phyloP scores from a whole-genome alignment of 2,329 filamentous ascomycete genomes.

The Fusarium guadeloupense region DNA sequence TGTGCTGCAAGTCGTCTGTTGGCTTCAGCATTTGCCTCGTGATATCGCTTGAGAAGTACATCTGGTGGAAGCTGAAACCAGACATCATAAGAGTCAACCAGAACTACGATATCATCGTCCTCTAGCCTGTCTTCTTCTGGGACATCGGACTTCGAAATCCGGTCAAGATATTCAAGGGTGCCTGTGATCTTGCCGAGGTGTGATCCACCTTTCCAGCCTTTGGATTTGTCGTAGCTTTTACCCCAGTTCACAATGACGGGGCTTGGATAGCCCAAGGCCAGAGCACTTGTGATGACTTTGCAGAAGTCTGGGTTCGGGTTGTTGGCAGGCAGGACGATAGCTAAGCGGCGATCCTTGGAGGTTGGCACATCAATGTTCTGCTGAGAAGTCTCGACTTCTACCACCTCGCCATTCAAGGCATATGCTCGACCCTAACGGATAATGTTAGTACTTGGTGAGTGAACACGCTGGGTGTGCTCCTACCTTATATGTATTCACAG shows the following conservation, averaged over 20 bases:
- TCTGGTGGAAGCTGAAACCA: conserved; percentile 46
- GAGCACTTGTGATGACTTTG: conserved; percentile 39
- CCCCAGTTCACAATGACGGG: conserved; percentile 45
- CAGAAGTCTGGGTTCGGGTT: conserved; percentile 39
- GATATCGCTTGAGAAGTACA: conserved; percentile 41
- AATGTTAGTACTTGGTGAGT: neutral
- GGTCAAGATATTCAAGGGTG: conserved; percentile 40
- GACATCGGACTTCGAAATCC: neutral
- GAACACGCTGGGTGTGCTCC: neutral
- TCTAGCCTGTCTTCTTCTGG: conserved; percentile 7
- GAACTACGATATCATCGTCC: conserved; percentile 40
- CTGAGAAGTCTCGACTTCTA: neutral
- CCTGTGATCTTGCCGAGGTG: conserved; percentile 44
- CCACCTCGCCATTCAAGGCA: neutral
- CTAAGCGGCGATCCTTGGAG: conserved; percentile 22
- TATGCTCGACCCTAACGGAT: neutral
- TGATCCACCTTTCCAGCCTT: conserved; percentile 24
- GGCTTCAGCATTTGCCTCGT: conserved; percentile 28
- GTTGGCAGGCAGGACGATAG: conserved; percentile 31
- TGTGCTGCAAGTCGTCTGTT: conserved; percentile 14
- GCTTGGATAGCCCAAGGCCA: conserved; percentile 40
- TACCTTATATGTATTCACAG: neutral
- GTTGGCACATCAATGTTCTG: neutral
- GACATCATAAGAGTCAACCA: conserved; percentile 42
- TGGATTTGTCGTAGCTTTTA: conserved; percentile 15